A percentile compares a stretch with the other conserved stretches of the same genome.
Conservation (phyloP, 176 grass and related monocot genomes). For the Secale cereale region DNA sequence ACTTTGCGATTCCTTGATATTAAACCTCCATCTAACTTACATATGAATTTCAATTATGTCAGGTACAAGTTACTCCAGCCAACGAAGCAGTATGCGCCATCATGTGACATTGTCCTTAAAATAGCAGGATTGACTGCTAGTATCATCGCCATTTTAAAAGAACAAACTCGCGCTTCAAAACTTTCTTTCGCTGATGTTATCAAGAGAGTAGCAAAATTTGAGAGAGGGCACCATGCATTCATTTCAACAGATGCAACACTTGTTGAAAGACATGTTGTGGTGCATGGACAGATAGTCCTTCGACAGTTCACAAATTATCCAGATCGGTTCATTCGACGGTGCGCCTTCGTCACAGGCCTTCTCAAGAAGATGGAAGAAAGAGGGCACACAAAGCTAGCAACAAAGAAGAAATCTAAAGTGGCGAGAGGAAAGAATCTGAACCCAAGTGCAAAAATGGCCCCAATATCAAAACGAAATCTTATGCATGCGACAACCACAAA, state of each 20-base stretch:
- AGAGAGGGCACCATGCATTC: slow-evolving; percentile 35
- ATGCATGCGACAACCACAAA: slow-evolving; percentile 85
- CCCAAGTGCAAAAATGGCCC: slow-evolving; percentile 51
- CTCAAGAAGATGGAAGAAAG: slow-evolving; percentile 52
- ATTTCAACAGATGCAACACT: slow-evolving; percentile 40
- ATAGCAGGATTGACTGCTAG: slow-evolving; percentile 47
- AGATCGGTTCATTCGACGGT: slow-evolving; percentile 37
- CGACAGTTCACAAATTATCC: slow-evolving; percentile 70
- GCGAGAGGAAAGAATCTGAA: slow-evolving; percentile 60
- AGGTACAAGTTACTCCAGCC: slow-evolving; percentile 75
- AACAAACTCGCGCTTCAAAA: slow-evolving; percentile 61
- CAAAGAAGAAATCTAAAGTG: slow-evolving; percentile 51
- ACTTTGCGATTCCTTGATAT: background rate
- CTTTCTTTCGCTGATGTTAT: slow-evolving; percentile 60
- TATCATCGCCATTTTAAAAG: slow-evolving; percentile 61
- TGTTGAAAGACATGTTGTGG: slow-evolving; percentile 64
- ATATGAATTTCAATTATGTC: slow-evolving; percentile 25
- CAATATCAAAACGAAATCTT: slow-evolving; percentile 41
- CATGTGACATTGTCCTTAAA: slow-evolving; percentile 63
- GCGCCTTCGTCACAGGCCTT: slow-evolving; percentile 60
- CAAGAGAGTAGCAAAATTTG: slow-evolving; percentile 55
- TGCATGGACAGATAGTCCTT: slow-evolving; percentile 81
- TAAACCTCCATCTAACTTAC: slow-evolving; percentile 11
- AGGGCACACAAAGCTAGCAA: slow-evolving; percentile 63
- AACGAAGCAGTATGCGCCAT: slow-evolving; percentile 70